Conservation (phyloP, 2,329 filamentous ascomycete species). For the Pseudogymnoascus sp. region DNA sequence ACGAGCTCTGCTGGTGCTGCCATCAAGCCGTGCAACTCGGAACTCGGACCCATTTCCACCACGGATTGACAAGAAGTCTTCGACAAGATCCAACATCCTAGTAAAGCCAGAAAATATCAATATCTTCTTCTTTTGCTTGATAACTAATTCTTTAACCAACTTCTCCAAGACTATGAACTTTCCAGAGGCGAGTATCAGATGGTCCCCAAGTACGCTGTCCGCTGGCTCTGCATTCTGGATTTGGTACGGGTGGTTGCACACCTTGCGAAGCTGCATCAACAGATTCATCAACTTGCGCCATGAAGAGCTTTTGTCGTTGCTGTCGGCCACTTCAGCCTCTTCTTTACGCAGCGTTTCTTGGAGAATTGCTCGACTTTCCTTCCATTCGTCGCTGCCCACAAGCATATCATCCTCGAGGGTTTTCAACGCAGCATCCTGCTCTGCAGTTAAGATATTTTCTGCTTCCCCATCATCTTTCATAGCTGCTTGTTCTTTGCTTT, state of each 20-base stretch:
- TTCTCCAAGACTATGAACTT: conserved; percentile 78
- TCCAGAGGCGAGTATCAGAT: conserved; percentile 79
- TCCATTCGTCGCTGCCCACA: conserved; percentile 35
- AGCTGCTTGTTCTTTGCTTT: conserved; percentile 34
- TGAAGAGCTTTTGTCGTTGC: conserved; percentile 25
- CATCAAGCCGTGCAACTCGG: conserved; percentile 72
- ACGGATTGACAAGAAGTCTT: conserved; percentile 63
- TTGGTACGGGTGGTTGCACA: conserved; percentile 74
- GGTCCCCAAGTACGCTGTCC: conserved; percentile 60
- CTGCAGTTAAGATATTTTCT: conserved; percentile 32
- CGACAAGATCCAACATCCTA: conserved; percentile 76
- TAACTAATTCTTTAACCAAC: conserved; percentile 71
- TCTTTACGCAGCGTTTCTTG: conserved; percentile 33
- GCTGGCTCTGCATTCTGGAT: conserved; percentile 25
- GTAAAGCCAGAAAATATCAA: conserved; percentile 95
- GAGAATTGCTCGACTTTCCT: conserved; percentile 37
- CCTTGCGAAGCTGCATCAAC: conserved; percentile 86
- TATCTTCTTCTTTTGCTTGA: conserved; percentile 61
- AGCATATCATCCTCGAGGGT: conserved; percentile 27
- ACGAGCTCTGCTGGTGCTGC: conserved; percentile 64
- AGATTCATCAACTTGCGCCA: conserved; percentile 72
- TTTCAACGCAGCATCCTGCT: conserved; percentile 28
- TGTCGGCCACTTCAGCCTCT: conserved; percentile 14
- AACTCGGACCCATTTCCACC: conserved; percentile 54
- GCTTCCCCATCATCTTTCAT: conserved; percentile 20